phyloP scores from a whole-genome alignment of 1,284 basidiomycete species.

The Fomitiporia mediterranea region DNA sequence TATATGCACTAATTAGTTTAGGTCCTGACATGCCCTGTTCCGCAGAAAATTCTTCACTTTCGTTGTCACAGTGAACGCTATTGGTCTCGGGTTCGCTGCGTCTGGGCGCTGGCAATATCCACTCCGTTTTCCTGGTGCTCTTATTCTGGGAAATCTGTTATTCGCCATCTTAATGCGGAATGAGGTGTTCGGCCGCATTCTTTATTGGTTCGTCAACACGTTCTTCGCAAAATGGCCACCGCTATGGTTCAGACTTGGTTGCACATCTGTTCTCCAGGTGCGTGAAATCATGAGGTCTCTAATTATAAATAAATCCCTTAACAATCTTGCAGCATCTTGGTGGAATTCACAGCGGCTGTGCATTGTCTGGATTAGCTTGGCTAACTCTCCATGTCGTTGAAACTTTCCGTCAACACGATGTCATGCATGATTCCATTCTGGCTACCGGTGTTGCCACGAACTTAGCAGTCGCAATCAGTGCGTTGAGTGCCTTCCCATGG shows the following conservation, averaged over 20 bases:
- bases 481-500: slow-evolving; percentile 64
- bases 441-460: slow-evolving; percentile 56
- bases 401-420: slow-evolving; percentile 42
- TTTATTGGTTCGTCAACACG: slow-evolving; percentile 49
- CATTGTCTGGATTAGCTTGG: slow-evolving; percentile 62
- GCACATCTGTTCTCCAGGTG: slow-evolving; percentile 66
- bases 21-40: too few relatives aligned
- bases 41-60: slow-evolving; percentile 63
- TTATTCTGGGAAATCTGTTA: slow-evolving; percentile 53
- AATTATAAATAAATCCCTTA: too few relatives aligned
- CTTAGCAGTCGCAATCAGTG: slow-evolving; percentile 47
- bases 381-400: slow-evolving; percentile 55
- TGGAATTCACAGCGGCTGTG: slow-evolving; percentile 72
- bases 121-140: slow-evolving; percentile 51
- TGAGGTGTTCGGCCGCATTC: slow-evolving; percentile 50
- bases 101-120: slow-evolving; percentile 65
- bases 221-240: slow-evolving; percentile 70
- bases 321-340: slow-evolving; percentile 57
- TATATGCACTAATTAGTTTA: neutral
- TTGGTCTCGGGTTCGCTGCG: slow-evolving; percentile 54
- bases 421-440: slow-evolving; percentile 51
- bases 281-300: neutral
- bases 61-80: slow-evolving; percentile 52
- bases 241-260: slow-evolving; percentile 61
- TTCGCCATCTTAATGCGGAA: slow-evolving; percentile 52